phyloP scores from a whole-genome alignment of 164 flowering plant species.

The Cinnamomum micranthum region DNA sequence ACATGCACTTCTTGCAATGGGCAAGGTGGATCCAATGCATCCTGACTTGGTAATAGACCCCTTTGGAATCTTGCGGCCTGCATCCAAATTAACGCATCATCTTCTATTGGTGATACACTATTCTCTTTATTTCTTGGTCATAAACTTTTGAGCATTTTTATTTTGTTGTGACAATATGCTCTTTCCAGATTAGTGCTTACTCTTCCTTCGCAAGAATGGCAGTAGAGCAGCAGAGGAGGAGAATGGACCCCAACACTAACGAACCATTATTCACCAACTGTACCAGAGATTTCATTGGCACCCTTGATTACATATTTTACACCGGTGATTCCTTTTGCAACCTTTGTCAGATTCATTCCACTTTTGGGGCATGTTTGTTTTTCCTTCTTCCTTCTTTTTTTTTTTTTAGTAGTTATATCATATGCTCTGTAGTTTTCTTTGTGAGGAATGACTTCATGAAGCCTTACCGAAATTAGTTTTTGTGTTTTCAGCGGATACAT shows the following conservation, averaged over 20 bases:
- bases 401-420: too few species aligned
- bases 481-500: conserved; percentile 75
- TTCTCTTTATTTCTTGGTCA: not conserved
- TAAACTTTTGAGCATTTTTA: not conserved
- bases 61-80: conserved; percentile 78
- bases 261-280: conserved; percentile 92
- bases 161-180: conserved; percentile 5
- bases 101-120: conserved; percentile 67
- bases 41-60: conserved; percentile 82
- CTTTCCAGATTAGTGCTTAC: conserved; percentile 93
- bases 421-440: not conserved
- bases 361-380: not conserved
- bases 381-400: not conserved
- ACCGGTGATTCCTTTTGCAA: conserved; percentile 49
- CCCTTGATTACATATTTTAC: conserved; percentile 95
- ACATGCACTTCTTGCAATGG: conserved; percentile 91
- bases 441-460: not conserved
- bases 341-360: not conserved
- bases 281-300: conserved; percentile 93
- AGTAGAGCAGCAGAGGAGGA: conserved; percentile 79
- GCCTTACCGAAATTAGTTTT: not conserved
- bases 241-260: conserved; percentile 78
- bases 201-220: conserved; percentile 77
- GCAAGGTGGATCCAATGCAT: conserved; percentile 85
- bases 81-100: conserved; percentile 75